Evolutionary conservation across 2,329 filamentous ascomycete genomes (phyloP), one percentile per base, ranked within the genome.

Genomic region (Microthyrium microscopicum): DNA sequence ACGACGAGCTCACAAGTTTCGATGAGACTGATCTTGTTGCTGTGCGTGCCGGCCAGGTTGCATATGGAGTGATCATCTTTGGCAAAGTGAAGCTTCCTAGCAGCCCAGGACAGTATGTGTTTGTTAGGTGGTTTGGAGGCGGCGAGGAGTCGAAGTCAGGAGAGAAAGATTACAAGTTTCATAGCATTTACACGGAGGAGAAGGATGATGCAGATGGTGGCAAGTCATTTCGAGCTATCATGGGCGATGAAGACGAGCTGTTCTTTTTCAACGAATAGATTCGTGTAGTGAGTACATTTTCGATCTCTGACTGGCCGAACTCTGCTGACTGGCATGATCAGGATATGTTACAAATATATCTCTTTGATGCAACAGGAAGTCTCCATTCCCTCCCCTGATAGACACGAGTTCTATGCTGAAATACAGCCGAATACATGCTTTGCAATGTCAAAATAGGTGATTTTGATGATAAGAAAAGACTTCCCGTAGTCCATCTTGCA

Each of bases 1-100:
- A 60, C 31, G 44, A 48, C 8, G 48, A 54, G 1, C 45, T 54
- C 15, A 35, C 41, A 15, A 45, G 46, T 8, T 51, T 54, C 40
- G 18, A 26, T 26, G 28, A 25, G 8, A 11, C 13, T 15, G 29
- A 33, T 17, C 12, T 36, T 19, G 16, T 36, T n/a, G 29, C n/a
- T n/a, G 34, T 36, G 17, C 29, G 34, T 15, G 34, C 22, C 12
- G 34, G 29, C 4, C 13, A 26, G 5, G 29, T 36, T n/a, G 29
- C 29, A 11, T 36, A 36, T 22, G 34, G 29, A 6, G 7, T 36
- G 5, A 3, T 33, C 18, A 8, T 36, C 12, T 36, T 36, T 17
- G 34, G 34, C 20, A 36, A 33, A 19, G 34, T 36, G n/a, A 29
- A 16, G 26, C 12, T 31, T 6, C 6, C 15, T 6, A 17, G 19